Evolutionary conservation across 768 basidiomycete species (phyloP).

Genomic region (Termitomyces titanicus): DNA sequence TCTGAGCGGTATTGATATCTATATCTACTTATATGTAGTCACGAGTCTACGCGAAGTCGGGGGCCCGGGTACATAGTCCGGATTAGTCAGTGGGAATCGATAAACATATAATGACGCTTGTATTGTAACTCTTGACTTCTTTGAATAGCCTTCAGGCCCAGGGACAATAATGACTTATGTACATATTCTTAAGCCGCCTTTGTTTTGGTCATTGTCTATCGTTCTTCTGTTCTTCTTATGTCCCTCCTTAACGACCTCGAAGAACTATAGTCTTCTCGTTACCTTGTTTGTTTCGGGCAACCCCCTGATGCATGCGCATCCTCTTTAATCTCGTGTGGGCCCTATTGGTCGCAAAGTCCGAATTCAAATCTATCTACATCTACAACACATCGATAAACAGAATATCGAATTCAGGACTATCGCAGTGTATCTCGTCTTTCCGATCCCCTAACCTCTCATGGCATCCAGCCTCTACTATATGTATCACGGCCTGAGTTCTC

Average conservation of each 20-base stretch:
- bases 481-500: neutral
- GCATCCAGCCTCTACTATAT: conserved; percentile 1
- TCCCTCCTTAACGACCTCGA: neutral
- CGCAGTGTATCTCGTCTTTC: neutral
- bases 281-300: conserved; percentile 1
- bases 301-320: neutral
- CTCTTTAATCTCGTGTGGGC: conserved; percentile 2
- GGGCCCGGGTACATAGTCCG: no score
- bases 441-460: neutral
- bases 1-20: no score
- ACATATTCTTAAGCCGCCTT: neutral
- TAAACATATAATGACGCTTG: no score
- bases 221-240: neutral
- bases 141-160: neutral
- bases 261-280: neutral
- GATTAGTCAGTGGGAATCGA: neutral
- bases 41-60: no score
- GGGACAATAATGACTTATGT: no score
- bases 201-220: neutral
- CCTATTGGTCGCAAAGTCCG: neutral
- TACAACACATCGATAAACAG: conserved; percentile 4
- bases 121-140: no score
- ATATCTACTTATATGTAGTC: no score
- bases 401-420: neutral
- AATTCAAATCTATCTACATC: neutral